Conservation (phyloP, 441 rosid species). For the Sinapis alba region DNA sequence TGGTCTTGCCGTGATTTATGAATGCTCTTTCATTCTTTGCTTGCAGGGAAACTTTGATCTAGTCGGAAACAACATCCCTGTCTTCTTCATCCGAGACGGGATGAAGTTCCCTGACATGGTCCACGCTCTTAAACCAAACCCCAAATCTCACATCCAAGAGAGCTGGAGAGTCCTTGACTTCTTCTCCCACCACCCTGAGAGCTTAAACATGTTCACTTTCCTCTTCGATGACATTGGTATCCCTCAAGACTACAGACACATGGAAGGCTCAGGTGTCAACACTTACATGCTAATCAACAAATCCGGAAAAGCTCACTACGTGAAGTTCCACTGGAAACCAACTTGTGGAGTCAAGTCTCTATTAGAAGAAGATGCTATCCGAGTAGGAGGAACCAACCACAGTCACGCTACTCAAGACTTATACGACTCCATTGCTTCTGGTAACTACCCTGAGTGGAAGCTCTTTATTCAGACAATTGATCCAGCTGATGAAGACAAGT, state of each 20-base stretch:
- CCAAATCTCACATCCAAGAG: slow-evolving; percentile 93
- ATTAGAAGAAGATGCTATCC: slow-evolving; percentile 89
- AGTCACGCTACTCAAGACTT: slow-evolving; percentile 96
- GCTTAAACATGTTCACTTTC: slow-evolving; percentile 88
- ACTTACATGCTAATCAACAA: slow-evolving; percentile 85
- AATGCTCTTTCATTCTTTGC: too few species aligned
- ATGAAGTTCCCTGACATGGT: slow-evolving; percentile 97
- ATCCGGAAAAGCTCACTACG: slow-evolving; percentile 79
- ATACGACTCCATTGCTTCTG: slow-evolving; percentile 89
- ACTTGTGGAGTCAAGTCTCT: slow-evolving; percentile 90
- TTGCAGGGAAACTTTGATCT: slow-evolving; percentile 95
- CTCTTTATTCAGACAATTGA: slow-evolving; percentile 86
- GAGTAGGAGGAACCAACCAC: slow-evolving; percentile 92
- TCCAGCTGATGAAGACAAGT: slow-evolving; percentile 81
- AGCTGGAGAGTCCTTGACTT: slow-evolving; percentile 91
- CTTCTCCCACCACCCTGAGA: slow-evolving; percentile 95
- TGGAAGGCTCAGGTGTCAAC: slow-evolving; percentile 95
- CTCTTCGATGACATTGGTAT: slow-evolving; percentile 89
- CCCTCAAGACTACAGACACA: slow-evolving; percentile 96
- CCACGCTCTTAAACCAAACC: slow-evolving; percentile 92
- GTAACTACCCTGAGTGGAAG: slow-evolving; percentile 96
- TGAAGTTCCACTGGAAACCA: slow-evolving; percentile 95
- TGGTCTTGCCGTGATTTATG: background rate
- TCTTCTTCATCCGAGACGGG: slow-evolving; percentile 91
- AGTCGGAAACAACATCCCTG: slow-evolving; percentile 96